A percentile compares a stretch with the other conserved stretches of the same genome.
Conservation (phyloP, 305 asterid species). For the Nicotiana rustica region DNA sequence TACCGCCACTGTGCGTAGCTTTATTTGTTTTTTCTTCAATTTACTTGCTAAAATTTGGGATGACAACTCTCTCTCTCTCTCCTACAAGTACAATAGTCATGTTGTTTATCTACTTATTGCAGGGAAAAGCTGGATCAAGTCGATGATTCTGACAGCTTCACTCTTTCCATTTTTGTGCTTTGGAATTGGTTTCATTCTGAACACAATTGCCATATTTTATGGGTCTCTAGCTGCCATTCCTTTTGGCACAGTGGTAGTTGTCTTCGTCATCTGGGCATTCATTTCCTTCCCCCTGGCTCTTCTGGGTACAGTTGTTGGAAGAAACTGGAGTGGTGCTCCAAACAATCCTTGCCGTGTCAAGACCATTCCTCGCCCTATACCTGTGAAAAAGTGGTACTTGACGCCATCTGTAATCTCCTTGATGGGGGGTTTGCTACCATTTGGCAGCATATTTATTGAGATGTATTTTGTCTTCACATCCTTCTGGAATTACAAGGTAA, state of each 20-base stretch:
- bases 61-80: background rate
- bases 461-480: conserved; percentile 71
- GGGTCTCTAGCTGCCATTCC: conserved; percentile 73
- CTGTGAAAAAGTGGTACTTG: conserved; percentile 66
- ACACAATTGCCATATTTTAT: conserved; percentile 64
- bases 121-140: conserved; percentile 66
- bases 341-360: conserved; percentile 69
- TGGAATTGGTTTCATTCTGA: conserved; percentile 59
- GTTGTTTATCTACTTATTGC: conserved; percentile 31
- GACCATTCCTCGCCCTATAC: conserved; percentile 67
- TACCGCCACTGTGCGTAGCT: background rate
- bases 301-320: conserved; percentile 65
- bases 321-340: conserved; percentile 68
- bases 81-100: background rate
- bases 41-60: background rate
- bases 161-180: conserved; percentile 67
- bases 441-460: conserved; percentile 68
- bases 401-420: conserved; percentile 59
- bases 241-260: conserved; percentile 64
- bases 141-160: conserved; percentile 66
- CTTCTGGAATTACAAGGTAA: conserved; percentile 72
- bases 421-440: conserved; percentile 69
- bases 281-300: conserved; percentile 50
- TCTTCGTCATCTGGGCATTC: conserved; percentile 48
- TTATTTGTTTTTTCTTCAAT: background rate